Evolutionary conservation across 1,284 basidiomycete species (phyloP).

Genomic region (Heimioporus retisporus): DNA sequence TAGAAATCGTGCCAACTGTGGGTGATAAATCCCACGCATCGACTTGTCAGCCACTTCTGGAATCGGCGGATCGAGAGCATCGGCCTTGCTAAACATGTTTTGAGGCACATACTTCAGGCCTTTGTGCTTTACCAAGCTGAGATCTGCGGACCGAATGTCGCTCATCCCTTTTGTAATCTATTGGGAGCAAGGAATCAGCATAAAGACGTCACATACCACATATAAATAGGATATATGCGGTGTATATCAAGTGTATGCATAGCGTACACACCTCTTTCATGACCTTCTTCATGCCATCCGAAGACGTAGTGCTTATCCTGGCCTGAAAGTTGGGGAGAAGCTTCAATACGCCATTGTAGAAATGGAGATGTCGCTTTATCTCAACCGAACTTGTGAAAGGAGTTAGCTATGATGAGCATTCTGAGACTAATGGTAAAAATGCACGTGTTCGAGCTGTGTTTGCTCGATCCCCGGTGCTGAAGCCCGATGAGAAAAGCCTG

Average conservation of each 20-base stretch:
- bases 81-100: conserved; percentile 5
- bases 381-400: background rate
- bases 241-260: background rate
- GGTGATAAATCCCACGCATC: conserved; percentile 5
- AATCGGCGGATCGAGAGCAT: conserved; percentile 2
- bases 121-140: conserved; percentile 7
- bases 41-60: conserved; percentile 5
- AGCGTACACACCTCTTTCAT: background rate
- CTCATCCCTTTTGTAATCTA: conserved; percentile 10
- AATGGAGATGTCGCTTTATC: background rate
- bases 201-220: background rate
- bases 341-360: conserved; percentile 5
- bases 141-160: background rate
- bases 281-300: background rate
- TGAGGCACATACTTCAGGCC: background rate
- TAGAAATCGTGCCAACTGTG: background rate
- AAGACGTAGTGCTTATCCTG: background rate
- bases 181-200: background rate
- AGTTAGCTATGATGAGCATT: too few species aligned
- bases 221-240: conserved; percentile 3
- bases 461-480: background rate
- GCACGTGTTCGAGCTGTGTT: too few species aligned
- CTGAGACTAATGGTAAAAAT: too few species aligned
- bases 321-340: background rate
- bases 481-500: background rate